A percentile compares a stretch with the other conserved stretches of the same genome.
Evolutionary conservation across 2,329 filamentous ascomycete genomes (phyloP).

Genomic region (Nemania sp.): DNA sequence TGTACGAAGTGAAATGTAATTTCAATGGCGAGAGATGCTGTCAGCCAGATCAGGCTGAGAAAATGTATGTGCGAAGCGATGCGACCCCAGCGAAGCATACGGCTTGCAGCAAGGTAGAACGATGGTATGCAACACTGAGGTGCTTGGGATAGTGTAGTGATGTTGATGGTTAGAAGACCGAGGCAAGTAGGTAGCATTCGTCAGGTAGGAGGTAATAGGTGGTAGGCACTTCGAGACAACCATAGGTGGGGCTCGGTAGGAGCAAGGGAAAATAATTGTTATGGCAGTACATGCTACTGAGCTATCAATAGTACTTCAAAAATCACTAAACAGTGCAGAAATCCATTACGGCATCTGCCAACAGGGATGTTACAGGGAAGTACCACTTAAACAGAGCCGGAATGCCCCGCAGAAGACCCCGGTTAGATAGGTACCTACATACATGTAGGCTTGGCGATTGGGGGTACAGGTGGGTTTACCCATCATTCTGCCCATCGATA

Average conservation of each 20-base stretch:
- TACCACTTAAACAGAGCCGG: conserved; percentile 22
- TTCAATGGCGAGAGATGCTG: neutral
- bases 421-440: neutral
- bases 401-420: neutral
- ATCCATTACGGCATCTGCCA: too few species aligned
- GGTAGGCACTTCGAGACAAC: too few species aligned
- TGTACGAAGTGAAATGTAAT: neutral
- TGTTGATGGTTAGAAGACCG: neutral
- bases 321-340: too few species aligned
- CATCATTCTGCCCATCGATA: too few species aligned
- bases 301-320: too few species aligned
- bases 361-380: too few species aligned
- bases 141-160: neutral
- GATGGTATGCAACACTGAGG: neutral
- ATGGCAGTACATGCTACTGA: neutral
- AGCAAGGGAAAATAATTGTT: conserved; percentile 12
- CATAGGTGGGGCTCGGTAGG: conserved; percentile 11
- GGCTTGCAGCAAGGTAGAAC: conserved; percentile 5
- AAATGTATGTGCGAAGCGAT: conserved; percentile 1
- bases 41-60: neutral
- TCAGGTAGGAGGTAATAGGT: neutral
- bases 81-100: neutral
- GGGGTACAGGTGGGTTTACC: neutral
- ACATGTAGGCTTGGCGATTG: neutral
- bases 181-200: neutral